Conservation (phyloP, 768 basidiomycete genomes). For the Boletus subcaerulescens region DNA sequence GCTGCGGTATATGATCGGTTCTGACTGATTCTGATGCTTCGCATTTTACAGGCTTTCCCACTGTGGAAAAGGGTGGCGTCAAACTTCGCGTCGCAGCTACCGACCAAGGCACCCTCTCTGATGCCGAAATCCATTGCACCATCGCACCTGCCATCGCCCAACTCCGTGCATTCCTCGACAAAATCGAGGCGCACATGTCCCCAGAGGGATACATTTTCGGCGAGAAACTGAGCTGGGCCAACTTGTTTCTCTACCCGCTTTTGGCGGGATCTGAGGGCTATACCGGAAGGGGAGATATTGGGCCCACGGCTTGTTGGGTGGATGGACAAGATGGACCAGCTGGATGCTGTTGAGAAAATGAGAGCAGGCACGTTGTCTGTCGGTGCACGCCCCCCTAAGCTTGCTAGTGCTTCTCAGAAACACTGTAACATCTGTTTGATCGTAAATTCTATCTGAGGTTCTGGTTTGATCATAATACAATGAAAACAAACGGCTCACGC, state of each 20-base stretch:
- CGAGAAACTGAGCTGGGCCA: slow-evolving; percentile 28
- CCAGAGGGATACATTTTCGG: slow-evolving; percentile 30
- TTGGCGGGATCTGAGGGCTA: slow-evolving; percentile 29
- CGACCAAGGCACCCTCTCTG: slow-evolving; percentile 22
- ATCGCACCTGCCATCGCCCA: slow-evolving; percentile 18
- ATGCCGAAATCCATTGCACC: slow-evolving; percentile 18
- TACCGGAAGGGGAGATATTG: slow-evolving; percentile 25
- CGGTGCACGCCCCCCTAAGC: slow-evolving; percentile 25
- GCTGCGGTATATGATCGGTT: not conserved
- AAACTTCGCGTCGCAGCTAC: slow-evolving; percentile 29
- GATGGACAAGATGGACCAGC: slow-evolving; percentile 25
- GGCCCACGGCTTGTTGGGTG: slow-evolving; percentile 20
- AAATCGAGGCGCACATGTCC: slow-evolving; percentile 23
- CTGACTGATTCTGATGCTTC: not conserved
- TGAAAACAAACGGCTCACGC: too few relatives aligned
- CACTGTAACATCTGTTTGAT: not conserved
- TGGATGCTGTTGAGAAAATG: slow-evolving; percentile 28
- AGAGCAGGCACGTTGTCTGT: slow-evolving; percentile 23
- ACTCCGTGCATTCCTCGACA: slow-evolving; percentile 16
- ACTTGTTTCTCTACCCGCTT: slow-evolving; percentile 33
- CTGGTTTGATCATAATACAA: too few relatives aligned
- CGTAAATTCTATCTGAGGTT: too few relatives aligned
- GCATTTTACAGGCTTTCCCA: slow-evolving; percentile 23
- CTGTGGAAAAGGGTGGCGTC: slow-evolving; percentile 31
- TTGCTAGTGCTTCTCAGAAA: not conserved